Evolutionary conservation across 768 basidiomycete species (phyloP), one percentile per base, ranked within the genome.

Genomic region (Arthromyces matolae): DNA sequence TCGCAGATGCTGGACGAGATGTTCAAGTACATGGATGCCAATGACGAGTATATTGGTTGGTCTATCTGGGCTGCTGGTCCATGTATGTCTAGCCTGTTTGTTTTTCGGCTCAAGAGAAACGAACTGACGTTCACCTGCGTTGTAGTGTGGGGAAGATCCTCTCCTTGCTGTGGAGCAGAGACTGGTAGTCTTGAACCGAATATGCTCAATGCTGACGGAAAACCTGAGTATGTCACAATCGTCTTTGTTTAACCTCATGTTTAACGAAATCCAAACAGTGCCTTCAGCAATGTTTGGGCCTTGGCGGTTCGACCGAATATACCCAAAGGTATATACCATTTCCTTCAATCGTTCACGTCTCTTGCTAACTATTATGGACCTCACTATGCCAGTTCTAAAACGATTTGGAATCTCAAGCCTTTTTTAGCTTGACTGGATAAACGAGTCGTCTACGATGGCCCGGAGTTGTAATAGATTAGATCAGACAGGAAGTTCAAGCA

Each of bases 11-110:
- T 72, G 39, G 64, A 68, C 19, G 70, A 73, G n/a, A 51, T 76
- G 58, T 57, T 76, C 3, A 60, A 58, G 28, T 76, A 72, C 55
- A 59, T 76, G 42, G 54, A 58, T 2, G 58, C 63, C 12, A 76
- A 75, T 50, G 70, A 72, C 33, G 74, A 63, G 25, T 76, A 73
- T 55, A 75, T 76, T 37, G 74, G 74, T 12, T 76, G 73, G 74
- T 46, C 70, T 3, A 68, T 72, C 35, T 76, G 74, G 74, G 74
- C 74, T 51, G 74, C 74, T 24, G 74, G 74, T 32, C 74, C 74
- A 16, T 47, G 71, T 73, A 54, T 22, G 68, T 66, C 19, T 6
- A 35, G 27, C 31, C 32, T 35, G 16, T 10, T 23, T 32, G n/a
- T 25, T 14, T 0, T 28, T 23, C 22, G 9, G 1, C n/a, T 42